Base-by-base conservation (phyloP, 2,329 filamentous ascomycete genomes). In the Trichoderma atrobrunneum region DNA sequence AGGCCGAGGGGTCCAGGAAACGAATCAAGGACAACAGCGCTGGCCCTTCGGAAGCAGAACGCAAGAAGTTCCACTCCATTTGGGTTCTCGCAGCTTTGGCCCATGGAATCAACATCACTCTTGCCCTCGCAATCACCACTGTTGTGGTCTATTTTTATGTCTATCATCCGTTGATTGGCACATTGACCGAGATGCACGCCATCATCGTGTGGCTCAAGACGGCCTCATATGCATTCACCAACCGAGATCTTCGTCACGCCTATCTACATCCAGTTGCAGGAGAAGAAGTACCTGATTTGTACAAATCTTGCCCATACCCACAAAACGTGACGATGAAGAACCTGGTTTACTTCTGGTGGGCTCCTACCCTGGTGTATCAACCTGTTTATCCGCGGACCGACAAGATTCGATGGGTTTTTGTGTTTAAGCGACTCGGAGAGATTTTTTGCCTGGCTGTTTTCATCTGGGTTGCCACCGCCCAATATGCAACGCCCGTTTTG, bases 181-280 rank as follows among this genome's bases (percentile, higher is more conserved):
- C 94, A 0, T 84, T 97, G 63, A 94, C 93, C 74, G 93, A 98
- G 82, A 83, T 97, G 73, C 96, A 99, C 80, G 94, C 95, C 74
- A 91, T 98, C 77, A 93, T 98, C 70, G 95, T 98, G 65, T 98
- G 95, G 91, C 88, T 99, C 78, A 99, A 99, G 85, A 95, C 93
- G 36, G 93, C 94, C 75, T 98, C 95, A 0, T 99, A 98, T 79
- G 96, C 95, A 28, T 93, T 98, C 78, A 98, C 96, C 30, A 99
- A 99, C 81, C 91, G 96, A 75, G 96, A 99, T 80, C 88, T 99
- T 39, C 92, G 96, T 54, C 94, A 97, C 79, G 94, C 95, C 21
- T 93, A 94, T 79, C 87, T 98, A 26, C 93, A 97, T 78, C 93
- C 94, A 2, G 85, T 86, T 56, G 86, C 87, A 70, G 88, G 88